Percentiles rank a stretch among this genome's conserved stretches.
These are phyloP conservation scores for Cavenderia fasciculata DNA, from an alignment of 78 protist species.

Conservation along the genomic window DNA sequence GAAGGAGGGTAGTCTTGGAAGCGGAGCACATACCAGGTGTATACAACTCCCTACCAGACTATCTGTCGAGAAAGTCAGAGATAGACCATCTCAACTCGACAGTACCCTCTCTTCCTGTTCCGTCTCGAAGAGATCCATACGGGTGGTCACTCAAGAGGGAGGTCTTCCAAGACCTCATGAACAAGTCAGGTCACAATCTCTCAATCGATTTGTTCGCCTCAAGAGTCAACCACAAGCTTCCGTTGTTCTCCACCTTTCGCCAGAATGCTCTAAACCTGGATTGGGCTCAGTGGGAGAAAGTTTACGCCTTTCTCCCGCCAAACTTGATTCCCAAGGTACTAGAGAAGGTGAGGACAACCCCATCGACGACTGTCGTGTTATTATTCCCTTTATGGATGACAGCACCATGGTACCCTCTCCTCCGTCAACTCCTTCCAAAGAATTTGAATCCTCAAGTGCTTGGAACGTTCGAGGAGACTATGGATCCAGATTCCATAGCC, in stretches of 20 bases:
- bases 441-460: background rate
- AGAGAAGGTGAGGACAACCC: background rate
- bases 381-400: background rate
- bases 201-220: background rate
- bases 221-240: background rate
- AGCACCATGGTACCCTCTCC: background rate
- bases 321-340: background rate
- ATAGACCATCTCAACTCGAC: too few relatives aligned
- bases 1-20: background rate
- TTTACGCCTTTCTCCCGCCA: background rate
- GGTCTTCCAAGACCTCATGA: background rate
- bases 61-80: background rate
- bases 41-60: background rate
- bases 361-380: background rate
- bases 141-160: background rate
- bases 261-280: background rate
- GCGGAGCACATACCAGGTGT: background rate
- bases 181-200: background rate
- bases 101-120: too few relatives aligned
- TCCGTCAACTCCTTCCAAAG: background rate
- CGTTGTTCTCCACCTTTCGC: background rate
- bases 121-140: too few relatives aligned
- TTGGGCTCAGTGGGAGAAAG: background rate
- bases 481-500: background rate
- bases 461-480: background rate